phyloP scores from a whole-genome alignment of 2,329 filamentous ascomycete genomes.

The Pestalotiopsis sp. region DNA sequence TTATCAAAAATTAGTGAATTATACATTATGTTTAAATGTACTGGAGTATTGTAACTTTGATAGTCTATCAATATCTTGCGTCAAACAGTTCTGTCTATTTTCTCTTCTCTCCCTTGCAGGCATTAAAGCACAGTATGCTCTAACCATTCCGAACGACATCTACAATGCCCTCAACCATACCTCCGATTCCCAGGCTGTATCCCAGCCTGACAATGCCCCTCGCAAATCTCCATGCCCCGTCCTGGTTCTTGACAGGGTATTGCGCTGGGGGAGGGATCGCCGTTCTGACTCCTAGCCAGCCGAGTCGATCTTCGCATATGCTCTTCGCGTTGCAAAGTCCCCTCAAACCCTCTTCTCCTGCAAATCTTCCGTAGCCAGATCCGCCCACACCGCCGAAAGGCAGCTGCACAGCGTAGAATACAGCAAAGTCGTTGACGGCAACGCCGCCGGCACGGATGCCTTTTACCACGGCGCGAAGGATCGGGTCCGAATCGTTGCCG shows the following conservation, averaged over 20 bases:
- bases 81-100: not conserved
- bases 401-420: slow-evolving; percentile 89
- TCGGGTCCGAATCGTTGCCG: slow-evolving; percentile 64
- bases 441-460: slow-evolving; percentile 86
- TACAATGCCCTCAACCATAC: slow-evolving; percentile 43
- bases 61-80: not conserved
- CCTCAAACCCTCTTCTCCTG: slow-evolving; percentile 83
- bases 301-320: slow-evolving; percentile 76
- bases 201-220: slow-evolving; percentile 64
- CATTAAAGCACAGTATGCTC: not conserved
- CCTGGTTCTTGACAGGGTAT: slow-evolving; percentile 75
- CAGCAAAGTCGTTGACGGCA: slow-evolving; percentile 92
- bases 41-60: too few relatives aligned
- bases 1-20: too few relatives aligned
- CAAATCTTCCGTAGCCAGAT: slow-evolving; percentile 91
- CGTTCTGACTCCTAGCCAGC: slow-evolving; percentile 68
- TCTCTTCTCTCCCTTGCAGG: not conserved
- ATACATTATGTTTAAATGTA: too few relatives aligned
- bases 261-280: slow-evolving; percentile 78
- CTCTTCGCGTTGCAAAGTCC: slow-evolving; percentile 87
- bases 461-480: slow-evolving; percentile 66
- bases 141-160: slow-evolving; percentile 23
- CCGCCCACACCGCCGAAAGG: slow-evolving; percentile 92
- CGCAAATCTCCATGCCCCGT: slow-evolving; percentile 66
- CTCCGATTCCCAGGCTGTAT: slow-evolving; percentile 49